Evolutionary conservation across 768 basidiomycete species (phyloP).

Genomic region (Macrolepiota fuliginosa): DNA sequence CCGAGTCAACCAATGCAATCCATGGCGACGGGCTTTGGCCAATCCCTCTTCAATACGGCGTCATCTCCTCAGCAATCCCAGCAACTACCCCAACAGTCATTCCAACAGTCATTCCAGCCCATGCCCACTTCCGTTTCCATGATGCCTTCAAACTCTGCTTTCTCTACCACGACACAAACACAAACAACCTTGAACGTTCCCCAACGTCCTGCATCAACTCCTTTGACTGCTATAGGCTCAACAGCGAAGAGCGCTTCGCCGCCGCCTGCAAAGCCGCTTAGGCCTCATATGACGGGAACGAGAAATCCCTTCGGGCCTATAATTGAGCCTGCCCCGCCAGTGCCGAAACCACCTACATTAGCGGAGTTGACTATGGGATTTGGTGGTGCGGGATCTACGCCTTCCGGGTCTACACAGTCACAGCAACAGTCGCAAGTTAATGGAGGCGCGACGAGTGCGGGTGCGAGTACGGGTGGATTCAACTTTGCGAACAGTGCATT

Average conservation of each 20-base stretch:
- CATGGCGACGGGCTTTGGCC: not conserved
- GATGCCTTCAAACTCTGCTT: conserved; percentile 22
- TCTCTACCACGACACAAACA: conserved; percentile 18
- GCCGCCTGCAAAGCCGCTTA: conserved; percentile 59
- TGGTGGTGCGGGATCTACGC: conserved; percentile 18
- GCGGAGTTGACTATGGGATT: conserved; percentile 69
- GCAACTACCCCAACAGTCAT: conserved; percentile 1
- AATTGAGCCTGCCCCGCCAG: conserved; percentile 54
- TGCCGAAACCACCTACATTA: conserved; percentile 78
- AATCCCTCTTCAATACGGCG: conserved; percentile 7
- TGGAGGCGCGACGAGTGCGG: conserved; percentile 18
- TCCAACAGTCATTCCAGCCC: conserved; percentile 2
- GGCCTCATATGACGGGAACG: conserved; percentile 89
- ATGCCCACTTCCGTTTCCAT: conserved; percentile 5
- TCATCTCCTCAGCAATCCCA: not conserved
- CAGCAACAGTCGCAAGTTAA: conserved; percentile 24
- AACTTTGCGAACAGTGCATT: conserved; percentile 39
- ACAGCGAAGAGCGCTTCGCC: conserved; percentile 32
- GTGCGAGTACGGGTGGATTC: conserved; percentile 26
- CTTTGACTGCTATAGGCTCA: conserved; percentile 43
- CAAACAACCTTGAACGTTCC: conserved; percentile 33
- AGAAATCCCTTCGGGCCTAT: conserved; percentile 93
- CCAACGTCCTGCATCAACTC: conserved; percentile 71
- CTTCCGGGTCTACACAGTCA: conserved; percentile 1
- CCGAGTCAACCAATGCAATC: not conserved